These are phyloP conservation scores for Plantago ovata DNA, from an alignment of 257 asterid species.

Conservation along the genomic window DNA sequence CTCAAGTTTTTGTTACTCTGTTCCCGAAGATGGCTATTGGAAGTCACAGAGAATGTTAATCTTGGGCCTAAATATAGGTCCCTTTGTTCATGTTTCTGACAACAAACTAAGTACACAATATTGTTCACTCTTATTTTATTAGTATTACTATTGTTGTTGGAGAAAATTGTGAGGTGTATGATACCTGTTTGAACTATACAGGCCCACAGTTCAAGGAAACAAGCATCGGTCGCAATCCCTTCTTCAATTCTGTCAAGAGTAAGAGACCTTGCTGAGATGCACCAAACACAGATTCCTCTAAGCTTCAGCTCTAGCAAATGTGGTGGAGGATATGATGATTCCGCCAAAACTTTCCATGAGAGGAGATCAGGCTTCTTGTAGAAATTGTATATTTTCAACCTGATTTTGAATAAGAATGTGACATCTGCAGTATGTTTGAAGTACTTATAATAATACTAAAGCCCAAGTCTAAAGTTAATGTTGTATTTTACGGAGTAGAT, in stretches of 20 bases:
- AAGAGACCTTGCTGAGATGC: slow-evolving; percentile 80
- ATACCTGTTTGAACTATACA: slow-evolving; percentile 26
- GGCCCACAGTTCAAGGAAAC: slow-evolving; percentile 60
- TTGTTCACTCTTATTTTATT: neutral
- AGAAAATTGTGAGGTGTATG: neutral
- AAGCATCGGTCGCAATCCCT: slow-evolving; percentile 67
- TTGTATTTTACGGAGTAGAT: too few species aligned
- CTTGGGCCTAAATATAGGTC: too few species aligned
- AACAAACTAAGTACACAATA: too few species aligned
- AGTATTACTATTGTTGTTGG: neutral
- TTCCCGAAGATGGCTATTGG: neutral
- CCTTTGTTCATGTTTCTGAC: too few species aligned
- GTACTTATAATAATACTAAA: neutral
- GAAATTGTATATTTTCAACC: slow-evolving; percentile 25
- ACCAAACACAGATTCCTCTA: slow-evolving; percentile 55
- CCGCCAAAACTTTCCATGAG: slow-evolving; percentile 31
- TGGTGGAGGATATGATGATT: slow-evolving; percentile 33
- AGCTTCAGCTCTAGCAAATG: slow-evolving; percentile 40
- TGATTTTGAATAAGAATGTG: slow-evolving; percentile 19
- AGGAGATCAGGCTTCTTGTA: slow-evolving; percentile 45
- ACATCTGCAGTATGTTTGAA: slow-evolving; percentile 16
- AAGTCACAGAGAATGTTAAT: neutral
- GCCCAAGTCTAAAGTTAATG: neutral
- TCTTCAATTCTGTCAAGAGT: slow-evolving; percentile 71
- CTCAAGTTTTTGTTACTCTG: neutral